Conservation (phyloP, 176 grass and related monocot genomes). For the Secale cereale region DNA sequence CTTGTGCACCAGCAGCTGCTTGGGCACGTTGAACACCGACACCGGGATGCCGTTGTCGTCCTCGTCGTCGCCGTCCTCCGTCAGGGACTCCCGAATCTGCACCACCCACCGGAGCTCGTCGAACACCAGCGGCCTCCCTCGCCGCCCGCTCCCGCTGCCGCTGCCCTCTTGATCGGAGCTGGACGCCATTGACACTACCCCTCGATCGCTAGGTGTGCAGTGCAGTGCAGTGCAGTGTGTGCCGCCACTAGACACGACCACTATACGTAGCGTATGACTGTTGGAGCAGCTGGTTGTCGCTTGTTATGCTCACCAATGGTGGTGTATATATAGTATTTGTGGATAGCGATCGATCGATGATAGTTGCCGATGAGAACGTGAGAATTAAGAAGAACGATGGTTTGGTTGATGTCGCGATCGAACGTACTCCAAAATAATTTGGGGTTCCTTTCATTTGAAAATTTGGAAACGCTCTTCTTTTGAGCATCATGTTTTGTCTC, state of each 20-base stretch:
- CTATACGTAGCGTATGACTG: background rate
- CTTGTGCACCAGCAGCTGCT: constrained; percentile 54
- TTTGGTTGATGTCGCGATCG: background rate
- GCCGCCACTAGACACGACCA: background rate
- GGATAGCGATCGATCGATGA: background rate
- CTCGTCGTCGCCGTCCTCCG: constrained; percentile 52
- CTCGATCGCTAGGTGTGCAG: background rate
- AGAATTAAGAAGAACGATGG: background rate
- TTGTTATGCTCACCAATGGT: background rate
- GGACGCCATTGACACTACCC: background rate
- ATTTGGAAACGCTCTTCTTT: background rate
- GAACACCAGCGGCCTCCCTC: constrained; percentile 34
- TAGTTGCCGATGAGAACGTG: background rate
- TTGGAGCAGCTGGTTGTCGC: background rate
- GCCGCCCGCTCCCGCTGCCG: background rate
- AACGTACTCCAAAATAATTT: background rate
- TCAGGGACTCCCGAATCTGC: constrained; percentile 55
- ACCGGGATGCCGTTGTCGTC: constrained; percentile 61
- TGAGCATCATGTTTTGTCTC: background rate
- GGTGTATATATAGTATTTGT: constrained; percentile 7
- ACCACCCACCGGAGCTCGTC: constrained; percentile 82
- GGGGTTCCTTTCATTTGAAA: background rate
- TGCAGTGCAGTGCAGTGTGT: background rate
- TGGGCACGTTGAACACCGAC: constrained; percentile 76
- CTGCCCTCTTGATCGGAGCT: background rate